Base-by-base conservation (phyloP, 306 rosid species). In the Vigna nakashimae region DNA sequence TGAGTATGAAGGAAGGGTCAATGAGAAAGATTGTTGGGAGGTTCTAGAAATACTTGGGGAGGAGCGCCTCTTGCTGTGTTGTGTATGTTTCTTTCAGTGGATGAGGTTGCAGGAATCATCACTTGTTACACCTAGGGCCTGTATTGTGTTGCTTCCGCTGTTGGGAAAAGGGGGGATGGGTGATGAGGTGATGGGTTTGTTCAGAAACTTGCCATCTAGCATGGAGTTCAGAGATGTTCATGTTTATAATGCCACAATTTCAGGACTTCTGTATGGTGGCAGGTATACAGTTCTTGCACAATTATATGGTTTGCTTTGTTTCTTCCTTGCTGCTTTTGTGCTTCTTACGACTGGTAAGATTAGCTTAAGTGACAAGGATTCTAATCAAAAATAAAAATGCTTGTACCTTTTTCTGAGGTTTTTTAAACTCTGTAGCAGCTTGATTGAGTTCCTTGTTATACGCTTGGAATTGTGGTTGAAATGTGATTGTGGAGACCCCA, bases 71-170 rank as follows among this genome's bases (percentile, higher is more conserved):
- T n/a, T n/a, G n/a, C n/a, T n/a, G n/a, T n/a, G n/a, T n/a, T n/a
- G n/a, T n/a, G n/a, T 94, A 88, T 86, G 88, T 77, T 92, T 94
- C 68, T 94, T 86, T 79, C 97, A 88, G 86, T 94, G 98, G 98
- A 94, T 92, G 97, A 83, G 90, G 67, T 66, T 87, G 74, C 95
- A 89, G 80, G 97, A 3, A n/a, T n/a, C n/a, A n/a, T n/a, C n/a
- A n/a, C n/a, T n/a, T n/a, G n/a, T n/a, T n/a, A n/a, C n/a, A n/a
- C 85, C 92, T 16, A 80, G 89, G 65, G 88, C 90, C 7, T 94
- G 89, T 79, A 83, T 90, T 14, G 57, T 88, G 60, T 75, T 94
- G 86, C 92, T 94, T 77, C 95, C 97, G 0, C 26, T 84, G 85
- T 49, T 94, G 86, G 98, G 93, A 55, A 90, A 86, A 83, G 95